Evolutionary conservation across 345 rosid genomes (phyloP), one percentile per base, ranked within the genome.

Genomic region (Brassica cretica): DNA sequence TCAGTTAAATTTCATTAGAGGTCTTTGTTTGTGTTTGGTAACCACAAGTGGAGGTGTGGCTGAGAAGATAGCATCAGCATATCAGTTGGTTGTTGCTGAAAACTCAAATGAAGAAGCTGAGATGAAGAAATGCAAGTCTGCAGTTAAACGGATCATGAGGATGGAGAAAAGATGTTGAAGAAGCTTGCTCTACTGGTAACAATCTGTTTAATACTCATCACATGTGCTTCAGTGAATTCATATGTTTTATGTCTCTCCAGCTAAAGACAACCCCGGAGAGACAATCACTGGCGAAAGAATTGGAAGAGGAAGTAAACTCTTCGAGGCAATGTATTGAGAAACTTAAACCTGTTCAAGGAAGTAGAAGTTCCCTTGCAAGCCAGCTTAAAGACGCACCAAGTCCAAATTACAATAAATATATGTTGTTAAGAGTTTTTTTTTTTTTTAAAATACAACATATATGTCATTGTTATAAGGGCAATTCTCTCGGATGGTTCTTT

Each of bases 61-160:
- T 53, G 98, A 95, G 85, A 93, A 91, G 86, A 91, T 95, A 76
- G 89, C 93, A 46, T 93, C 98, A 0, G 98, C 99, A 14, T 90
- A 87, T 82, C 93, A 93, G 78, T 32, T 70, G 87, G 87, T 95
- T 16, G 86, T 87, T 44, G 84, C 89, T 76, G 99, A 93, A 33
- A 89, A 86, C 53, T 73, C 86, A 18, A 86, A 81, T 56, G 94
- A 95, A 82, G 99, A 93, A 68, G 85, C 82, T 53, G 97, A 91
- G 84, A 91, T 90, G 94, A 88, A 70, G 46, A 89, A 85, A 72
- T 95, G 98, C 73, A 90, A 89, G 76, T 88, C 98, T 68, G 87
- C 88, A 0, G 85, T 86, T 79, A 87, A 85, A 73, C 87, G 14
- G 21, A 87, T 91, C 80, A 89, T 85, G 85, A 95, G 86, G 86